phyloP scores from a whole-genome alignment of 768 basidiomycete species.

The Calocybe cyanea region DNA sequence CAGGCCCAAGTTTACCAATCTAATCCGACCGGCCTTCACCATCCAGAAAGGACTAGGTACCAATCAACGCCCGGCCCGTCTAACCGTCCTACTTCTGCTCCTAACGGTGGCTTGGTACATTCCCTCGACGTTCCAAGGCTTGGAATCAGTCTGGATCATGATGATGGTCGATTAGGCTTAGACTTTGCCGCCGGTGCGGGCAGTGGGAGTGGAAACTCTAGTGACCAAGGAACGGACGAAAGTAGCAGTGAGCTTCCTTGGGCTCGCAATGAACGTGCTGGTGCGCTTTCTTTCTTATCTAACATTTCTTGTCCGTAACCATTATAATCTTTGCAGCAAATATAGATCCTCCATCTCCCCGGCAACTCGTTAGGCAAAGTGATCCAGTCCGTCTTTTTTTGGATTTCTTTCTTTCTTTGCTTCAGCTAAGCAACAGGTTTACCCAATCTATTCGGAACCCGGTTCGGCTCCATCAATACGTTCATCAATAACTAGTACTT shows the following conservation, averaged over 20 bases:
- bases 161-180: conserved; percentile 55
- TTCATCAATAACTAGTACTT: conserved; percentile 38
- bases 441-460: conserved; percentile 62
- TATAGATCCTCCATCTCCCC: conserved; percentile 17
- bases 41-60: conserved; percentile 25
- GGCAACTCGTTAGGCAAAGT: conserved; percentile 26
- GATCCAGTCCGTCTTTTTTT: conserved; percentile 11
- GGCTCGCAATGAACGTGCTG: conserved; percentile 40
- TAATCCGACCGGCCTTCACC: conserved; percentile 29
- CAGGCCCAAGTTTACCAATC: conserved; percentile 68
- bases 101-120: conserved; percentile 21
- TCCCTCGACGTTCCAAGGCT: conserved; percentile 31
- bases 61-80: conserved; percentile 25
- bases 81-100: conserved; percentile 18
- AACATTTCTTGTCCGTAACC: not conserved
- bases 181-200: conserved; percentile 37
- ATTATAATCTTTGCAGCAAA: conserved; percentile 4
- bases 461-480: conserved; percentile 36
- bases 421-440: conserved; percentile 23
- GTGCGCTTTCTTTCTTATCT: conserved; percentile 29
- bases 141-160: conserved; percentile 44
- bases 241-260: conserved; percentile 58
- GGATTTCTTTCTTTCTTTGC: not conserved
- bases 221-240: conserved; percentile 43
- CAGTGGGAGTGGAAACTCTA: conserved; percentile 25